phyloP scores from a whole-genome alignment of 2,329 filamentous ascomycete species.

The Microcera coccophila region DNA sequence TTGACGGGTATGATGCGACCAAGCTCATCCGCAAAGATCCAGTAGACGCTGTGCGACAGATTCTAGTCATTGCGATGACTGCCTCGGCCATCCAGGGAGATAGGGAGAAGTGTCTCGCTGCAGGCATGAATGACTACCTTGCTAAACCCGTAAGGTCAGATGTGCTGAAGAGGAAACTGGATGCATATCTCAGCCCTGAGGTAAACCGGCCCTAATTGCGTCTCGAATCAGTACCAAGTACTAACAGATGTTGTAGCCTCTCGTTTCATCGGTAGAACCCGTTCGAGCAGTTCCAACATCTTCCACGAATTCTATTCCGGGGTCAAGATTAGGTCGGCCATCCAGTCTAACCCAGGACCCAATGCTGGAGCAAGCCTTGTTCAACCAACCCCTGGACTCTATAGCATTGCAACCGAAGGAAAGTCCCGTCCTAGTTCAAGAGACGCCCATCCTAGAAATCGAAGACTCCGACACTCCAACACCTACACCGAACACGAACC shows the following conservation, averaged over 20 bases:
- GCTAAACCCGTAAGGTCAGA: conserved; percentile 92
- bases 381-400: conserved; percentile 31
- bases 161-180: conserved; percentile 78
- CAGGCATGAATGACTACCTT: conserved; percentile 96
- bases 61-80: conserved; percentile 97
- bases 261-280: no score
- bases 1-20: conserved; percentile 90
- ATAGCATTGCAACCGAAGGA: conserved; percentile 23
- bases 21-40: conserved; percentile 74
- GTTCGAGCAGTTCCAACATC: no score
- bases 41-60: conserved; percentile 70
- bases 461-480: conserved; percentile 19
- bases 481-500: conserved; percentile 16
- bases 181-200: conserved; percentile 48
- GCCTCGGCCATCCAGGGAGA: conserved; percentile 92
- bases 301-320: conserved; percentile 1
- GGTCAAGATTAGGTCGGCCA: not conserved
- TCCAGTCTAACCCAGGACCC: conserved; percentile 22
- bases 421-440: conserved; percentile 12
- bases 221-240: no score
- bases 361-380: conserved; percentile 32
- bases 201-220: conserved; percentile 21
- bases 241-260: no score
- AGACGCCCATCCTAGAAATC: conserved; percentile 23
- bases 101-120: conserved; percentile 89